Percentiles rank a stretch among this genome's conserved stretches.
These are phyloP conservation scores for Mycena metata DNA, from an alignment of 768 basidiomycete species.

Conservation along the genomic window DNA sequence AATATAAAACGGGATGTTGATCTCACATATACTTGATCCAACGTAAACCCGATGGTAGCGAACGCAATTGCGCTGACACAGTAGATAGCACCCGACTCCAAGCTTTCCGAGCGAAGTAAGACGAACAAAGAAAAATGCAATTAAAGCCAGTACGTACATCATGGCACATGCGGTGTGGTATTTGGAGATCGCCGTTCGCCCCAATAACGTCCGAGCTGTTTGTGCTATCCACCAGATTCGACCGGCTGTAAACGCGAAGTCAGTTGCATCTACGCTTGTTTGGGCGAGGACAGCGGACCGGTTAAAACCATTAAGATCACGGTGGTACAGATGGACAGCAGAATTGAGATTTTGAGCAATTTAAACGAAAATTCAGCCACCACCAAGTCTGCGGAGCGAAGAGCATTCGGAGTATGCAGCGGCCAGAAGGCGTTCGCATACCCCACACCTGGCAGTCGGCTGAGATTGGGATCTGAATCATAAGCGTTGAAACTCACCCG, in stretches of 20 bases:
- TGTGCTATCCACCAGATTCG: constrained; percentile 24
- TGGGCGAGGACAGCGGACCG: neutral
- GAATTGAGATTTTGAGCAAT: no score
- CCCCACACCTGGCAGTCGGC: constrained; percentile 4
- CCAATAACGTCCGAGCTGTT: constrained; percentile 13
- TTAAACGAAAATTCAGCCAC: no score
- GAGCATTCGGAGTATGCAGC: constrained; percentile 13
- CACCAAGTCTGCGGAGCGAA: neutral
- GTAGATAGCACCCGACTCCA: no score
- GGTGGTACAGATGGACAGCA: no score
- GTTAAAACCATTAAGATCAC: constrained; percentile 13
- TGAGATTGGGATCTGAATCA: neutral
- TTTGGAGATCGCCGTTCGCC: constrained; percentile 12
- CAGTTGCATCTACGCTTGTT: no score
- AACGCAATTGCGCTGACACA: no score
- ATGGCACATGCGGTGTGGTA: constrained; percentile 11
- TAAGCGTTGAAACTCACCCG: constrained; percentile 1
- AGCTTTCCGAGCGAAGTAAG: no score
- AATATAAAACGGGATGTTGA: no score
- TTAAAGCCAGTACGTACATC: no score
- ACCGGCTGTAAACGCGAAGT: constrained; percentile 5
- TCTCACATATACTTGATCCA: no score
- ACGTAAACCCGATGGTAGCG: no score
- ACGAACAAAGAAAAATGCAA: no score
- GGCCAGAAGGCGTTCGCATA: constrained; percentile 14